These are phyloP conservation scores for Quercus variabilis DNA, from an alignment of 306 rosid species.

Conservation along the genomic window DNA sequence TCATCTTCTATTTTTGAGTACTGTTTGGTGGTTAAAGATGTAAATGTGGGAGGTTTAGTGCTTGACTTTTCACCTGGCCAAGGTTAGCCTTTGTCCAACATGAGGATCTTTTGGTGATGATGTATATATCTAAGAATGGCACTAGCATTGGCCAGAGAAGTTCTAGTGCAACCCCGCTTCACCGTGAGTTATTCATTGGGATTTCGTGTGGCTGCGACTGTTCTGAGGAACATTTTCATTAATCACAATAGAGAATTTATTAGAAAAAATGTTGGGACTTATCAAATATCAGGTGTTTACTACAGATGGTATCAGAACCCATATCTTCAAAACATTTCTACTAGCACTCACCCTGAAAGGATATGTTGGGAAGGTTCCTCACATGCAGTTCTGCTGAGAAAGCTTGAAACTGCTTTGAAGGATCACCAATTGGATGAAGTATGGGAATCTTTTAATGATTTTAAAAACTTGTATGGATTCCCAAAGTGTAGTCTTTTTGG, in stretches of 20 bases:
- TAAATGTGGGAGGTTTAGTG: not conserved
- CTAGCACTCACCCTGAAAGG: slow-evolving; percentile 29
- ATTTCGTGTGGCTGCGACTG: slow-evolving; percentile 27
- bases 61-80: not conserved
- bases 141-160: not conserved
- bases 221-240: slow-evolving; percentile 3
- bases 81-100: not conserved
- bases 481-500: slow-evolving; percentile 49
- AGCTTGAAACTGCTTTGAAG: slow-evolving; percentile 58
- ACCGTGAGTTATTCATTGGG: not conserved
- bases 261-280: not conserved
- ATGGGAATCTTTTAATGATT: slow-evolving; percentile 52
- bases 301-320: slow-evolving; percentile 12
- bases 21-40: not conserved
- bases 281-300: slow-evolving; percentile 2
- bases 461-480: slow-evolving; percentile 63
- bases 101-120: not conserved
- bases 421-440: slow-evolving; percentile 44
- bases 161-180: not conserved
- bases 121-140: not conserved
- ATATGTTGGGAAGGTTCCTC: slow-evolving; percentile 78
- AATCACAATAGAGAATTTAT: not conserved
- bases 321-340: slow-evolving; percentile 24
- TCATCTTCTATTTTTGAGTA: not conserved
- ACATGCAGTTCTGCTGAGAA: slow-evolving; percentile 40